phyloP scores from a whole-genome alignment of 108 stramenopile genomes.

The Asterionellopsis glacialis region DNA sequence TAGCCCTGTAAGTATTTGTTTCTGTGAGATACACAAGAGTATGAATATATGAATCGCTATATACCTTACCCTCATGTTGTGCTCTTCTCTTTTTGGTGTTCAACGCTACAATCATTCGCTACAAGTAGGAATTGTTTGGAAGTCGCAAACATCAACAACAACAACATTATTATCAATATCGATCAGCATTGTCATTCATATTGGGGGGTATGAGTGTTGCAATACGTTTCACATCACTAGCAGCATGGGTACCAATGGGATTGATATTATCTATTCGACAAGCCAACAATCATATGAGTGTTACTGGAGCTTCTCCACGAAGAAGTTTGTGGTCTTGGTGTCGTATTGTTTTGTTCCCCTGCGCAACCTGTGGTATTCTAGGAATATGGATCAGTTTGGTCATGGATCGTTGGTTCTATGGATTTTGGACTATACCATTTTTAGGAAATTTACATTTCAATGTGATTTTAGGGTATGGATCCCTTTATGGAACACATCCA shows the following conservation, averaged over 20 bases:
- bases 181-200: conserved; percentile 55
- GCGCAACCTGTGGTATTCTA: conserved; percentile 43
- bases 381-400: conserved; percentile 49
- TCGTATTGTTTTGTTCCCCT: conserved; percentile 21
- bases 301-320: not conserved
- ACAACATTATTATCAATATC: not conserved
- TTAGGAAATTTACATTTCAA: conserved; percentile 87
- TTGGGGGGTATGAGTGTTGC: conserved; percentile 74
- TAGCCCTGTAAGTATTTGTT: too few relatives aligned
- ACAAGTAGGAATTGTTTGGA: conserved; percentile 39
- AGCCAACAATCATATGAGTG: not conserved
- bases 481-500: conserved; percentile 83
- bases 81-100: not conserved
- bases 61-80: too few relatives aligned
- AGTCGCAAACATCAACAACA: not conserved
- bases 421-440: conserved; percentile 80
- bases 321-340: conserved; percentile 4
- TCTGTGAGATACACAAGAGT: not conserved
- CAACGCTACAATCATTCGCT: not conserved
- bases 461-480: conserved; percentile 59
- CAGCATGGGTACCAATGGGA: conserved; percentile 77
- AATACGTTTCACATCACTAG: conserved; percentile 76
- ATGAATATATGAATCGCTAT: not conserved
- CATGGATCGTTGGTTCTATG: conserved; percentile 71
- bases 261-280: conserved; percentile 46